Evolutionary conservation across 1,284 basidiomycete species (phyloP).

Genomic region (Fomitopsis palustris): DNA sequence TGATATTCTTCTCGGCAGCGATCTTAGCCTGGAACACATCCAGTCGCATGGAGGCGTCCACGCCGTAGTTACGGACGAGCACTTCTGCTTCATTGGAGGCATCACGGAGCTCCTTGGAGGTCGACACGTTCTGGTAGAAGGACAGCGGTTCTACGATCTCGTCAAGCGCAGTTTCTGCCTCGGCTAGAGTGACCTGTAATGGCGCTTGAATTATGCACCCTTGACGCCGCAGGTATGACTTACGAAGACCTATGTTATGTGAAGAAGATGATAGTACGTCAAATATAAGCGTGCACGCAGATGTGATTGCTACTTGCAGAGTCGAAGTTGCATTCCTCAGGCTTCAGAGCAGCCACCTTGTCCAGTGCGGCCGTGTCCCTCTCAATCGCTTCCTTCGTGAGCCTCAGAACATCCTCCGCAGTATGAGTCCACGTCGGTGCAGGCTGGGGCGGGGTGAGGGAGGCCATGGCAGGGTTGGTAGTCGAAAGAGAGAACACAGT

Average conservation of each 20-base stretch:
- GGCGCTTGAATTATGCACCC: not conserved
- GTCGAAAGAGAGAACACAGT: conserved; percentile 11
- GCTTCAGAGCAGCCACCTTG: conserved; percentile 56
- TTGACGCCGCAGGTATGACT: conserved; percentile 1
- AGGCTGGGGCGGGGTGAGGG: conserved; percentile 61
- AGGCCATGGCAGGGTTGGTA: conserved; percentile 34
- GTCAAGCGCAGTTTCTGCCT: conserved; percentile 54
- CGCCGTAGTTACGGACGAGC: conserved; percentile 60
- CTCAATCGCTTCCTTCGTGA: conserved; percentile 60
- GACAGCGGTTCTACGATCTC: conserved; percentile 52
- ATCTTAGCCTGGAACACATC: conserved; percentile 74
- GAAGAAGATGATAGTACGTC: not conserved
- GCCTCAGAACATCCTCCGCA: conserved; percentile 51
- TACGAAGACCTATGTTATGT: conserved; percentile 18
- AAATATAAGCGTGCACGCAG: not conserved
- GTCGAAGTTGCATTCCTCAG: conserved; percentile 54
- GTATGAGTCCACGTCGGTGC: conserved; percentile 70
- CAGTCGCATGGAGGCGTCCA: conserved; percentile 72
- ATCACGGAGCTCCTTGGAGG: conserved; percentile 67
- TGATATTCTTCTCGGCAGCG: conserved; percentile 65
- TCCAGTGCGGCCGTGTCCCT: conserved; percentile 55
- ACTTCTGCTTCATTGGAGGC: conserved; percentile 71
- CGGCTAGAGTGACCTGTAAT: conserved; percentile 28
- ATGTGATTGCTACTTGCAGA: conserved; percentile 38
- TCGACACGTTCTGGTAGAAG: conserved; percentile 80